Evolutionary conservation across 176 grass and related monocot species (phyloP), one percentile per base, ranked within the genome.

Genomic region (Triticum urartu): DNA sequence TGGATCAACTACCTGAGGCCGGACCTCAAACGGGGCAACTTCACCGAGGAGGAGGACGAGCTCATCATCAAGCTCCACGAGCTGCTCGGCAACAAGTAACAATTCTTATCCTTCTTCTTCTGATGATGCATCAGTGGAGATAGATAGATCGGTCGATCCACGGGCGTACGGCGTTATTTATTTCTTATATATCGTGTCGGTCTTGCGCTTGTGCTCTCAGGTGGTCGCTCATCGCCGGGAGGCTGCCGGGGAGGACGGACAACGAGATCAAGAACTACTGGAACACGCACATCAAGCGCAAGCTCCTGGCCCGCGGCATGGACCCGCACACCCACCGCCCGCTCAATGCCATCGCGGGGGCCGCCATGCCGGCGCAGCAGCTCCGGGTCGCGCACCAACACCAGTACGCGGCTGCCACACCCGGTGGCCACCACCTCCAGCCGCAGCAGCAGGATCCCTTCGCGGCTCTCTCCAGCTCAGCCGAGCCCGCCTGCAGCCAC

Each of bases 211-310:
- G 71, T 10, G 6, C 25, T 21, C 20, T 4, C 34, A 97, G 95
- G 72, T 97, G 95, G 95, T 97, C 95, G 79, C 83, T 97, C 81
- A 97, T 97, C 73, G 95, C 95, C 35, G 92, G 90, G 10, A 86
- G 88, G 47, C 83, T 97, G 81, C 95, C 92, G 1, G 95, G 95
- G 11, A 77, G 95, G 30, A 97, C 95, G 4, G 95, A 97, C 79
- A 97, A 97, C 73, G 95, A 97, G 84, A 97, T 97, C 88, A 97
- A 97, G 81, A 97, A 97, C 84, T 94, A 97, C 74, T 97, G 95
- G 95, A 97, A 97, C 78, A 97, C 95, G 20, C 92, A 97, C 84
- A 97, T 97, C 84, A 97, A 89, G 85, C 87, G 95, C 2, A 97
- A 97, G 84, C 92, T 97, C 68, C 42, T 94, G 12, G 78, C 86